Percentiles rank a stretch among this genome's conserved stretches.
Evolutionary conservation across 352 stramenopile species (phyloP).

Genomic region (Pythium brassicae): DNA sequence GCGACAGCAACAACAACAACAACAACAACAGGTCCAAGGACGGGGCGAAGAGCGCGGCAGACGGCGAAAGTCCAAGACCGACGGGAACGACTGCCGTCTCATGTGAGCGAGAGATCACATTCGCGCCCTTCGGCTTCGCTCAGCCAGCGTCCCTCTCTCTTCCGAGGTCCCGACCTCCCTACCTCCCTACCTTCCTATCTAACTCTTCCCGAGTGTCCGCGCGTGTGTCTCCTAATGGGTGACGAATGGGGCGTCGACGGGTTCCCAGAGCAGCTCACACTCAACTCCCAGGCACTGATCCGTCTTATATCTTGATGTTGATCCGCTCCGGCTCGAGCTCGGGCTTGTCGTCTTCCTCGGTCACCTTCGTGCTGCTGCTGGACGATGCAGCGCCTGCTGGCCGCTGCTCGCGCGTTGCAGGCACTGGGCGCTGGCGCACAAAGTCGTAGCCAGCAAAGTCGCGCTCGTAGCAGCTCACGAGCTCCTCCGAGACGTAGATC

Average conservation of each 20-base stretch:
- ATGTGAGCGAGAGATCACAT: constrained; percentile 23
- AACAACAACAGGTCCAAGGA: constrained; percentile 9
- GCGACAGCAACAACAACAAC: constrained; percentile 24
- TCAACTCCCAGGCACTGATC: neutral
- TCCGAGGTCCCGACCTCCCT: too few species aligned
- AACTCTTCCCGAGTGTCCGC: too few species aligned
- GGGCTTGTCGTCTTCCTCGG: constrained; percentile 42
- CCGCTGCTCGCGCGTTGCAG: neutral
- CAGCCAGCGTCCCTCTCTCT: too few species aligned
- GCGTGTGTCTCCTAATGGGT: too few species aligned
- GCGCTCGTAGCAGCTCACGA: constrained; percentile 58
- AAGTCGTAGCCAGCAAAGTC: constrained; percentile 87
- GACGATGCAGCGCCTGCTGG: constrained; percentile 4
- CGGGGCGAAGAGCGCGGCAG: neutral
- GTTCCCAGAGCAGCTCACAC: too few species aligned
- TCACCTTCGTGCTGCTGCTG: constrained; percentile 31
- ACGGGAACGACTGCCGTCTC: constrained; percentile 41
- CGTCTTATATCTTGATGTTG: constrained; percentile 54
- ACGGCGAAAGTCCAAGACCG: constrained; percentile 8
- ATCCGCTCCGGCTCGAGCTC: constrained; percentile 49
- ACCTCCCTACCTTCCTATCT: neutral
- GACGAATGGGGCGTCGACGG: too few species aligned
- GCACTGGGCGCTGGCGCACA: constrained; percentile 30
- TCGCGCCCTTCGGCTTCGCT: neutral
- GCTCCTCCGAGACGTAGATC: constrained; percentile 70